A percentile compares a stretch with the other conserved stretches of the same genome.
phyloP scores from a whole-genome alignment of 441 rosid genomes.

The Cnidoscolus chayamansa region DNA sequence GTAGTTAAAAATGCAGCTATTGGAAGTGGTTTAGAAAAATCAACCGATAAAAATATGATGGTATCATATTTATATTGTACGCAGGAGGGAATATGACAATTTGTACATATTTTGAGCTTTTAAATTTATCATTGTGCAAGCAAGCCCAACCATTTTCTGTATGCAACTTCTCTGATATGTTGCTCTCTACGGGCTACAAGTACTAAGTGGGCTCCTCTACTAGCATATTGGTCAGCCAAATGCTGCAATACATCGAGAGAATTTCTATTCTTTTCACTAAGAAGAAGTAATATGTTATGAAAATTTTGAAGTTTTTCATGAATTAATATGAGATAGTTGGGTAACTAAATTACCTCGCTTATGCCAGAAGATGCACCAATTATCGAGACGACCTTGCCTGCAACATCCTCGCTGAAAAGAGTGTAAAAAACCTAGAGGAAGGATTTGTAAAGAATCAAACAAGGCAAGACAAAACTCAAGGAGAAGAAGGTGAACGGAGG shows the following conservation, averaged over 20 bases:
- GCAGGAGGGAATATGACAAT: too few relatives aligned
- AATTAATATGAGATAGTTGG: too few relatives aligned
- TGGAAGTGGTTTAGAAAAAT: too few relatives aligned
- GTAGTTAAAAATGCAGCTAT: too few relatives aligned
- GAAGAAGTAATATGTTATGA: too few relatives aligned
- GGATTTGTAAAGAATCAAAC: constrained; percentile 44
- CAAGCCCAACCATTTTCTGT: constrained; percentile 43
- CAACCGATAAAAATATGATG: too few relatives aligned
- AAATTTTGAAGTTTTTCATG: too few relatives aligned
- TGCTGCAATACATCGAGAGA: constrained; percentile 23
- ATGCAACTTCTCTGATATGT: constrained; percentile 44
- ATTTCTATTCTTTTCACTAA: too few relatives aligned
- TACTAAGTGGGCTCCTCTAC: constrained; percentile 58
- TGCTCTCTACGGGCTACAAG: constrained; percentile 38
- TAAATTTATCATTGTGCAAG: too few relatives aligned
- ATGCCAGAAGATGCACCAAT: constrained; percentile 80
- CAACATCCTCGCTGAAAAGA: constrained; percentile 45
- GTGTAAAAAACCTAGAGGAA: constrained; percentile 34
- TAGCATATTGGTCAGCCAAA: constrained; percentile 62
- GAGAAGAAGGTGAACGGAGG: constrained; percentile 59
- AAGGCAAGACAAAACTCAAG: constrained; percentile 51
- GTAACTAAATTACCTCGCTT: constrained; percentile 29
- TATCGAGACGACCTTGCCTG: constrained; percentile 60
- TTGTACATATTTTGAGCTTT: too few relatives aligned
- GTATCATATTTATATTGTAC: too few relatives aligned